A percentile compares a stretch with the other conserved stretches of the same genome.
Evolutionary conservation across 345 rosid genomes (phyloP).

Genomic region (Populus nigra): DNA sequence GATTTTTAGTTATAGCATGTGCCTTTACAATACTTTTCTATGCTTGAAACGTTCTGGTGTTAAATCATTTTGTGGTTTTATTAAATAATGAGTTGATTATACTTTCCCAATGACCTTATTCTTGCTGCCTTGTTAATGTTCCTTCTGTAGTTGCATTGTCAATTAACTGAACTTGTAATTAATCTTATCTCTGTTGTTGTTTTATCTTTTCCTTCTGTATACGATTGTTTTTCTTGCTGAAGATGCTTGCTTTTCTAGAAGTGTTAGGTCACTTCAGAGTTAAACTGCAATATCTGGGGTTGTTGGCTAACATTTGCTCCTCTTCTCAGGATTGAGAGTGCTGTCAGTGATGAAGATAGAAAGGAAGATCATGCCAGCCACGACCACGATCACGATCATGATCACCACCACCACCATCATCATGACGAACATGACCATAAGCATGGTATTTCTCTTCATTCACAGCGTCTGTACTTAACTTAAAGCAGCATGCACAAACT

Average conservation of each 20-base stretch:
- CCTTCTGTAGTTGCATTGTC: no score
- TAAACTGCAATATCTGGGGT: neutral
- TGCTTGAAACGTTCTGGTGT: neutral
- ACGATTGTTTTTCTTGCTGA: neutral
- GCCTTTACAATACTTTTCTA: neutral
- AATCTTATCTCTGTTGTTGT: neutral
- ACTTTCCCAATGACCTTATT: neutral
- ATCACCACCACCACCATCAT: slow-evolving; percentile 34
- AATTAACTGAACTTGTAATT: neutral
- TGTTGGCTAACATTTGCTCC: slow-evolving; percentile 14
- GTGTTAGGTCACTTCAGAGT: neutral
- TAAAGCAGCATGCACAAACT: neutral
- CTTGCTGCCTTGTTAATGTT: neutral
- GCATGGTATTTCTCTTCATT: slow-evolving; percentile 52
- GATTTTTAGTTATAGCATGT: no score
- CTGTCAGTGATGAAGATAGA: slow-evolving; percentile 52
- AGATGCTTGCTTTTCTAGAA: neutral
- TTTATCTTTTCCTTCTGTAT: neutral
- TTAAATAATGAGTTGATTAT: neutral
- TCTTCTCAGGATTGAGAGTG: slow-evolving; percentile 72
- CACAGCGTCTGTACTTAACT: neutral
- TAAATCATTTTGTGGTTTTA: neutral
- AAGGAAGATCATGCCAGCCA: slow-evolving; percentile 51
- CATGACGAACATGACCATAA: slow-evolving; percentile 58
- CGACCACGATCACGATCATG: slow-evolving; percentile 42